These are phyloP conservation scores for Isabelozyma rhagii DNA, from an alignment of 805 yeast species.

Conservation along the genomic window DNA sequence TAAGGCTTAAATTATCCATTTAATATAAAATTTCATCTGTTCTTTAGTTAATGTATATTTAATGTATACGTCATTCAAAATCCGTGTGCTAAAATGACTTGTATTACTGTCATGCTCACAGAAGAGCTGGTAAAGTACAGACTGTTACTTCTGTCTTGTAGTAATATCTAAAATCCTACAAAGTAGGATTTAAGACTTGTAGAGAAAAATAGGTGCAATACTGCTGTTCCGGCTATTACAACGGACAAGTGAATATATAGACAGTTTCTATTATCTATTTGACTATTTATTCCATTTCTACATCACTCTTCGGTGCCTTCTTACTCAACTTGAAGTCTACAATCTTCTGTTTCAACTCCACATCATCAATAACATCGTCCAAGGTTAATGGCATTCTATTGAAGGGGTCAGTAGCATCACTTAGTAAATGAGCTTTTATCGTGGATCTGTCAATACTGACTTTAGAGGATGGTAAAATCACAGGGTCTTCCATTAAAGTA, in stretches of 20 bases:
- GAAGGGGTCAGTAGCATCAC: constrained; percentile 96
- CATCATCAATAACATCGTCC: constrained; percentile 83
- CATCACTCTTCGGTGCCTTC: constrained; percentile 20
- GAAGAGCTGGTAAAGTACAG: neutral
- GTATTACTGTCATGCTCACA: neutral
- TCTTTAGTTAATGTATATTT: neutral
- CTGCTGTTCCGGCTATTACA: too few species aligned
- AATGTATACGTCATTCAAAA: neutral
- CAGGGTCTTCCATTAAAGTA: constrained; percentile 95
- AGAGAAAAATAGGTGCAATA: too few species aligned
- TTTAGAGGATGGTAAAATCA: constrained; percentile 82
- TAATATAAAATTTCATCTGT: neutral
- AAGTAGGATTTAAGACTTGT: too few species aligned
- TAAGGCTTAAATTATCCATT: constrained; percentile 70
- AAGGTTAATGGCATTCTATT: constrained; percentile 86
- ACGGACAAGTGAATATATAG: neutral
- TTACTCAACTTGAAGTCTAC: constrained; percentile 51
- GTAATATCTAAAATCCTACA: too few species aligned
- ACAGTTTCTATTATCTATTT: neutral
- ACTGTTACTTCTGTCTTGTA: neutral
- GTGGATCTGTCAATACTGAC: constrained; percentile 87
- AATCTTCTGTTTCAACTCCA: constrained; percentile 62
- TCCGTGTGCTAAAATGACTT: neutral
- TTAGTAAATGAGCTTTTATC: constrained; percentile 86
- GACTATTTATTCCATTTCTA: constrained; percentile 11